Evolutionary conservation across 306 rosid genomes (phyloP).

Genomic region (Quercus agrifolia): DNA sequence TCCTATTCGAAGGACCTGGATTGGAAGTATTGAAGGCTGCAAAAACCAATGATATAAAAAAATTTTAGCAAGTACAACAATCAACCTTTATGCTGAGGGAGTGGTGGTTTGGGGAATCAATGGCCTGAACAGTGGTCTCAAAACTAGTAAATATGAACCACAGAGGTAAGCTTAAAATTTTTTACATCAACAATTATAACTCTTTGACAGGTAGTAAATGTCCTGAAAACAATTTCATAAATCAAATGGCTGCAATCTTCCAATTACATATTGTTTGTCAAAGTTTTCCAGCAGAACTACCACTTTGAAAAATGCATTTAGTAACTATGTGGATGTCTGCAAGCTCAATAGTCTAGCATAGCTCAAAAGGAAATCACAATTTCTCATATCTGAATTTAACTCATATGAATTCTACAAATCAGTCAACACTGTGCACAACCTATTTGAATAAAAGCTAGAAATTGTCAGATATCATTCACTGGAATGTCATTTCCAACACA

Average conservation of each 20-base stretch:
- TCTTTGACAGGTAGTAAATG: not conserved
- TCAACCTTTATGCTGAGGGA: not conserved
- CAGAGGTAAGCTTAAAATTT: not conserved
- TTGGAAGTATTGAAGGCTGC: slow-evolving; percentile 97
- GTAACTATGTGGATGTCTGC: not conserved
- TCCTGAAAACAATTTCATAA: not conserved
- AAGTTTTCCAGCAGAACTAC: not conserved
- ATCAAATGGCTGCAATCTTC: not conserved
- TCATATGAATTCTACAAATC: not conserved
- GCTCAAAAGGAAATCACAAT: not conserved
- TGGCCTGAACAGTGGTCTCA: not conserved
- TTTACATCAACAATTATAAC: not conserved
- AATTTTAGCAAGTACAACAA: slow-evolving; percentile 4
- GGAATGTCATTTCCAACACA: not conserved
- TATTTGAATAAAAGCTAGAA: not conserved
- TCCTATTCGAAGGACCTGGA: slow-evolving; percentile 81
- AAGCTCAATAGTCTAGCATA: not conserved
- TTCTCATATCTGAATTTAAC: slow-evolving; percentile 2
- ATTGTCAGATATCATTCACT: not conserved
- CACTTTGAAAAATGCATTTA: not conserved
- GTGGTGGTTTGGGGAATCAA: not conserved
- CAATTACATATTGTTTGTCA: not conserved
- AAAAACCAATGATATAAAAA: slow-evolving; percentile 13
- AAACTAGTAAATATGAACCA: not conserved
- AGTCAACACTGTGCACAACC: not conserved